Evolutionary conservation across 352 stramenopile species (phyloP), one percentile per base, ranked within the genome.

Genomic region (Phytophthora pluvialis): DNA sequence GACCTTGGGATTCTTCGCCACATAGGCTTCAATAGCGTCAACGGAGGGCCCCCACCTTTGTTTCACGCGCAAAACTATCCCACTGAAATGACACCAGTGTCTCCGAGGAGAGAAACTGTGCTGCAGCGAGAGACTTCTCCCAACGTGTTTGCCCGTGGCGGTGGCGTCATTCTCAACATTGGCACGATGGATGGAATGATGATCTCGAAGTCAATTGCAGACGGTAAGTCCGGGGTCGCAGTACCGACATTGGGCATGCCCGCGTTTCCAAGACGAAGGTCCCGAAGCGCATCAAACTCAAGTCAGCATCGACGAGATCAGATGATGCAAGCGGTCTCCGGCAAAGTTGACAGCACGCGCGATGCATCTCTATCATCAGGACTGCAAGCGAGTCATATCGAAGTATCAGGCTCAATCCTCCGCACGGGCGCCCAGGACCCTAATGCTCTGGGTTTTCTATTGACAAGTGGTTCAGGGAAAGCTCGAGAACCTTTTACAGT

Each of bases 151-250:
- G 18, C 51, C 16, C 45, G 28, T 8, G 38, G 42, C 13, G 67
- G 53, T 9, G 70, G 66, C 3, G 67, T 75, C 10, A 73, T 73
- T 53, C 47, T 79, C 10, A 75, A 35, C n/a, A 51, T 77, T 25
- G 73, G 67, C 4, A 56, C 47, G 13, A 61, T 68, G 51, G 60
- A 75, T 40, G 53, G 53, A 4, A 61, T 61, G 31, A 28, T 38
- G 3, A 56, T 72, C 12, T 63, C 63, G 1, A 64, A 66, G 26
- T 45, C 67, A 12, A 42, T 52, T 31, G 35, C 43, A 9, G 62
- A 75, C 9, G 40, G 36, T 4, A 72, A 61, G 12, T 4, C 54
- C 48, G 45, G 16, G n/a, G 39, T 43, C 9, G 15, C 39, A 40
- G 42, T 51, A 38, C 33, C 66, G 11, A 52, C 53, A 39, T n/a